phyloP scores from a whole-genome alignment of 352 stramenopile species.

The Phytopythium helicoides region DNA sequence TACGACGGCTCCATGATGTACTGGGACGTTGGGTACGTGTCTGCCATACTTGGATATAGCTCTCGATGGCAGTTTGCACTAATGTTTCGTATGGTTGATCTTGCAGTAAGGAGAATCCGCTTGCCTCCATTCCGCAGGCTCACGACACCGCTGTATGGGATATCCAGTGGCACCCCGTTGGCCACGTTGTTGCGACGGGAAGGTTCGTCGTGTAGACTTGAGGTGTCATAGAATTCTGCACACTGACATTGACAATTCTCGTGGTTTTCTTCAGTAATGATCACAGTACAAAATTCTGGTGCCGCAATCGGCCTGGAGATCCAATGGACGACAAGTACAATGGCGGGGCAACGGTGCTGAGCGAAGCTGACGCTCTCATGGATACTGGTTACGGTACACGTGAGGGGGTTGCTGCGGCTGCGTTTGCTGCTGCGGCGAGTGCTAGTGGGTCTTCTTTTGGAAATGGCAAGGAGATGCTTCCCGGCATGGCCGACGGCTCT shows the following conservation, averaged over 20 bases:
- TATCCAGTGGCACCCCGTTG: conserved; percentile 97
- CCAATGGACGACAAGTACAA: conserved; percentile 91
- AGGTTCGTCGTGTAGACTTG: conserved; percentile 30
- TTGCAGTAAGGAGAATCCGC: conserved; percentile 72
- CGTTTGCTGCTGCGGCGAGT: conserved; percentile 1
- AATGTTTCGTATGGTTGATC: conserved; percentile 2
- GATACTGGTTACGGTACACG: conserved; percentile 11
- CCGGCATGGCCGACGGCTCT: conserved; percentile 62
- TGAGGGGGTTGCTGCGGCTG: conserved; percentile 1
- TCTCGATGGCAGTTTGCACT: neutral
- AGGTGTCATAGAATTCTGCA: too few relatives aligned
- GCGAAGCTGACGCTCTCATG: conserved; percentile 58
- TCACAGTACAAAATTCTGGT: conserved; percentile 98
- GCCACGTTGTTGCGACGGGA: conserved; percentile 94
- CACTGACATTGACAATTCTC: conserved; percentile 1
- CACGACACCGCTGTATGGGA: conserved; percentile 98
- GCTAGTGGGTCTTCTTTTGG: neutral
- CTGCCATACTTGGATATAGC: neutral
- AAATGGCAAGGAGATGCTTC: conserved; percentile 40
- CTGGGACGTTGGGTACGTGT: conserved; percentile 93
- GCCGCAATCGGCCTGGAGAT: conserved; percentile 91
- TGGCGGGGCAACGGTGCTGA: conserved; percentile 64
- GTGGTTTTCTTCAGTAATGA: conserved; percentile 82
- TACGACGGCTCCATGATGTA: conserved; percentile 98
- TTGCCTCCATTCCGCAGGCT: conserved; percentile 87